Evolutionary conservation across 208 protist genomes (phyloP).

Genomic region (Leishmania braziliensis): DNA sequence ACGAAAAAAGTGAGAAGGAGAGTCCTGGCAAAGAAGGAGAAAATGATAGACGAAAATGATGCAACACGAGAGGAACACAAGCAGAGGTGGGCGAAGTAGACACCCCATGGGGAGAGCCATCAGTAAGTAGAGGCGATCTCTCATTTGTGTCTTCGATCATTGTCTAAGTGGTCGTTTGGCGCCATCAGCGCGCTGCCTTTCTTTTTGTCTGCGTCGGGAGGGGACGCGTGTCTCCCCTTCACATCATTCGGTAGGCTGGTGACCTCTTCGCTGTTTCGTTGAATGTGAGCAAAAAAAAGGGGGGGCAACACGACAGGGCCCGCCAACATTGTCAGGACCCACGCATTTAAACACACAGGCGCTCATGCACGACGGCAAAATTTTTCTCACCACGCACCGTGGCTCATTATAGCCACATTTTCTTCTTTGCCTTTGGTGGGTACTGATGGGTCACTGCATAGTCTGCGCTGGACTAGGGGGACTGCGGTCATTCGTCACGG

Average conservation of each 20-base stretch:
- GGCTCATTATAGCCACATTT: background rate
- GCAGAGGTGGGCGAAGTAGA: background rate
- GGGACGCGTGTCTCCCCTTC: background rate
- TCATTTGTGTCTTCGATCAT: background rate
- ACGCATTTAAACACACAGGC: background rate
- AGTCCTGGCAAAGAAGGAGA: background rate
- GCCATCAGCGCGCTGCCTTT: background rate
- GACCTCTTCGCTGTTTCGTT: background rate
- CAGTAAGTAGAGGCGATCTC: background rate
- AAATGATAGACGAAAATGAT: background rate
- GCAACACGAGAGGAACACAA: background rate
- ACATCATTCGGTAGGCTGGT: background rate
- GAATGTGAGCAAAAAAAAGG: background rate
- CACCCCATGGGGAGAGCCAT: background rate
- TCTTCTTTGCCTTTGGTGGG: background rate
- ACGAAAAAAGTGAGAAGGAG: background rate
- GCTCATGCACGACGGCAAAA: background rate
- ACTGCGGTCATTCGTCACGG: background rate
- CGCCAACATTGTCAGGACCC: background rate
- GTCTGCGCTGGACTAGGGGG: background rate
- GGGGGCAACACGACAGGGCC: conserved; percentile 1
- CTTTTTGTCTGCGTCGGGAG: background rate
- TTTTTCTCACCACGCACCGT: background rate
- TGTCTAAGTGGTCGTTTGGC: background rate
- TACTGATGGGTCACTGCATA: background rate